These are phyloP conservation scores for Moesziomyces parantarcticus DNA, from an alignment of 1,284 basidiomycete genomes.

Conservation along the genomic window DNA sequence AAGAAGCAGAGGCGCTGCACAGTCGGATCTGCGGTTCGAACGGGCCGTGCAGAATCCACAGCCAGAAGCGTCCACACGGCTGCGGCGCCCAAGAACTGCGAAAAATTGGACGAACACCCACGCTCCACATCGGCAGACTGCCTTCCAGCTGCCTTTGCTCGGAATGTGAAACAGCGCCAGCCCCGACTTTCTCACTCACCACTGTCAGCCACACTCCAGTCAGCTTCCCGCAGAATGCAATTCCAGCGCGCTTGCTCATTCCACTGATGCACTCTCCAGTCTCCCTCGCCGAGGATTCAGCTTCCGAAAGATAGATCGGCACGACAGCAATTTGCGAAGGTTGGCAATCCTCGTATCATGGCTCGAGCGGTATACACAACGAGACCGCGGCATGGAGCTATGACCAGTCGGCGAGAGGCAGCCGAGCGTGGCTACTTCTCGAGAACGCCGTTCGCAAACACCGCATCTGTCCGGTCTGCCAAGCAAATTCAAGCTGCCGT, in stretches of 20 bases:
- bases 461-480: too few species aligned
- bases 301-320: neutral
- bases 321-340: neutral
- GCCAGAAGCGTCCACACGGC: neutral
- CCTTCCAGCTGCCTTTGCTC: neutral
- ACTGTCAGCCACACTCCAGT: too few species aligned
- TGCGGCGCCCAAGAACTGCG: too few species aligned
- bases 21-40: neutral
- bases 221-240: too few species aligned
- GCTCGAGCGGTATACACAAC: too few species aligned
- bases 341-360: too few species aligned
- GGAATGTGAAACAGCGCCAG: neutral
- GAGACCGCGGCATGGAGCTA: too few species aligned
- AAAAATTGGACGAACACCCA: neutral
- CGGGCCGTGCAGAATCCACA: too few species aligned
- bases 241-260: neutral
- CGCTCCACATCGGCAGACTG: neutral
- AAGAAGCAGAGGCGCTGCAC: neutral
- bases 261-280: neutral
- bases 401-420: too few species aligned
- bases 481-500: too few species aligned
- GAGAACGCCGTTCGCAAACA: too few species aligned
- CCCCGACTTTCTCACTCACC: too few species aligned
- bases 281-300: neutral
- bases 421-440: constrained; percentile 3